Evolutionary conservation across 345 rosid genomes (phyloP), one percentile per base, ranked within the genome.

Genomic region (Corymbia maculata): DNA sequence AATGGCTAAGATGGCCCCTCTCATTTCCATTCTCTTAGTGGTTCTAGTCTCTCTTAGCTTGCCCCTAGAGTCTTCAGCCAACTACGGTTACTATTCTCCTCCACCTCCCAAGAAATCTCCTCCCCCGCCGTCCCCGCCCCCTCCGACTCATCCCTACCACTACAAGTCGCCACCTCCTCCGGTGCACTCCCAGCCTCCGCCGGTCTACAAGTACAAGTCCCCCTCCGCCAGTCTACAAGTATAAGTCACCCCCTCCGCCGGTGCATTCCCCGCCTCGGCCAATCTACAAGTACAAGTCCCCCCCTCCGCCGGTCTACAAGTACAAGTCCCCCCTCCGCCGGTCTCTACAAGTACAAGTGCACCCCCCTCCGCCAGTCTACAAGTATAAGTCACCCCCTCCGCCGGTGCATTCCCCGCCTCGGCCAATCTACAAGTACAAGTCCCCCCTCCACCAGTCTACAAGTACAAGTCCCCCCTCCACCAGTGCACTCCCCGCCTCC

Each of bases 1-100:
- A 66, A 30, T 21, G 51, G n/a, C 45, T n/a, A 64, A 84, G 85
- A 93, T 90, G 96, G 94, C 93, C 91, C 92, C 94, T 70, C 87
- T 94, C 82, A 51, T 91, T 64, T 91, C 92, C 88, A 90, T 93
- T 87, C 93, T 96, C 19, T 75, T 95, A 30, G 89, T 93, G 90
- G 88, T 91, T 13, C 51, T 92, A 21, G 19, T 96, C 45, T 92
- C 95, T 86, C 91, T 96, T 16, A 86, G 87, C 88, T 93, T 93
- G 59, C 93, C 95, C 15, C 61, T 89, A 2, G 88, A 93, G 90
- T 89, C 91, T 84, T 80, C 92, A 3, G 97, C 95, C 3, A 26
- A 91, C 85, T 89, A 95, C 90, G 70, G 24, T 53, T 90, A 95
- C 90, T 28, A 92, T 45, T 44, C 82, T 36, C 82, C 80, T 70